These are phyloP conservation scores for Backusella liffmaniae DNA, from an alignment of 192 early-diverging fungal genomes.

Conservation along the genomic window DNA sequence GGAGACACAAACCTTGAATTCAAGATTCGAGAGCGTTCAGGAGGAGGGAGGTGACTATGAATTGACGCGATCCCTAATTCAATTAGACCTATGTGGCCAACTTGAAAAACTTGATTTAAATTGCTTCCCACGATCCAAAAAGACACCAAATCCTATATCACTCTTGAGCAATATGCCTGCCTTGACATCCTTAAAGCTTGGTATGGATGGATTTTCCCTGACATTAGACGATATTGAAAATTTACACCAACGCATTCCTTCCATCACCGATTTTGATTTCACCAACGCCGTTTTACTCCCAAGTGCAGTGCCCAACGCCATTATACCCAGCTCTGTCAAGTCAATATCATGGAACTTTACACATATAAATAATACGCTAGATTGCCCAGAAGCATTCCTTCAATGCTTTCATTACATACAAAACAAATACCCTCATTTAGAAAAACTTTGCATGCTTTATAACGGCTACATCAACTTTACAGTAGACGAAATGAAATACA, in stretches of 20 bases:
- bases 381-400: neutral
- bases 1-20: neutral
- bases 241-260: neutral
- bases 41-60: neutral
- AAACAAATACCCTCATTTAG: neutral
- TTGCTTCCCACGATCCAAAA: neutral
- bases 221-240: neutral
- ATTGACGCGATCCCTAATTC: neutral
- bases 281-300: neutral
- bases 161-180: neutral
- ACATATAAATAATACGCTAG: neutral
- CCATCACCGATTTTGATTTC: neutral
- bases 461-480: neutral
- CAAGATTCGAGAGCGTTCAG: neutral
- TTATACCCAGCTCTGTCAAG: neutral
- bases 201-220: neutral
- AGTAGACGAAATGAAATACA: neutral
- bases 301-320: neutral
- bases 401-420: neutral
- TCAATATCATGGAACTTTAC: neutral
- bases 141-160: neutral
- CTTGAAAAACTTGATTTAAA: neutral
- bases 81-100: neutral
- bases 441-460: neutral
- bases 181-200: neutral